Evolutionary conservation across 139 green algal species (phyloP), one percentile per base, ranked within the genome.

Genomic region (Desmodesmus armatus): DNA sequence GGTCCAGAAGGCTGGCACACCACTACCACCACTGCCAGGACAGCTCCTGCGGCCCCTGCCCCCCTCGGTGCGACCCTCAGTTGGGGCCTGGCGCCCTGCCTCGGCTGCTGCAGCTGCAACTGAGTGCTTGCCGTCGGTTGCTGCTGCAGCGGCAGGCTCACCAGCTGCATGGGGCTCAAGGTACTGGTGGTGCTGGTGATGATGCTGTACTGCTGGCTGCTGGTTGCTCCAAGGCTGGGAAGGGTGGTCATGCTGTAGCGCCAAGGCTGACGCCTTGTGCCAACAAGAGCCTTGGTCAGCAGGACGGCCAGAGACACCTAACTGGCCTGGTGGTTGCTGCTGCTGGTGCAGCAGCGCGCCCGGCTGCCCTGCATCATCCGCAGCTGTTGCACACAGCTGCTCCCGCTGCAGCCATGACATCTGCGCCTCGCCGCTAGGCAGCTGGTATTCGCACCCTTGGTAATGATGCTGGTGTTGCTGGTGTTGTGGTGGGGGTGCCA

Each of bases 31-130:
- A 33, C 60, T 78, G 72, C 58, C 60, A 49, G 2, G 25, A 3
- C 29, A 51, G 44, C 27, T 33, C 15, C 41, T 27, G 1, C 35
- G 66, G 47, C n/a, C 43, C 5, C 72, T 39, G 39, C 29, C 41
- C n/a, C n/a, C 44, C 72, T 69, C 7, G 60, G 21, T 80, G 73
- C 29, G 19, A n/a, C n/a, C n/a, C n/a, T n/a, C n/a, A n/a, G n/a
- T n/a, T n/a, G n/a, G n/a, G n/a, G 44, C 73, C 66, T 44, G 11
- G 19, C 3, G 27, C 23, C 27, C 41, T 43, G 2, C 9, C 53
- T 6, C 29, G 69, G 21, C 29, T 49, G 51, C 74, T n/a, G 74
- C 74, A 70, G 51, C 1, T 47, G 33, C 21, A 5, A 41, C 9
- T n/a, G n/a, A 9, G 29, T 43, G 25, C 63, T 4, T 25, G 63